These are phyloP conservation scores for Phytopythium cucurbitacearum DNA, from an alignment of 352 stramenopile genomes.

Conservation along the genomic window DNA sequence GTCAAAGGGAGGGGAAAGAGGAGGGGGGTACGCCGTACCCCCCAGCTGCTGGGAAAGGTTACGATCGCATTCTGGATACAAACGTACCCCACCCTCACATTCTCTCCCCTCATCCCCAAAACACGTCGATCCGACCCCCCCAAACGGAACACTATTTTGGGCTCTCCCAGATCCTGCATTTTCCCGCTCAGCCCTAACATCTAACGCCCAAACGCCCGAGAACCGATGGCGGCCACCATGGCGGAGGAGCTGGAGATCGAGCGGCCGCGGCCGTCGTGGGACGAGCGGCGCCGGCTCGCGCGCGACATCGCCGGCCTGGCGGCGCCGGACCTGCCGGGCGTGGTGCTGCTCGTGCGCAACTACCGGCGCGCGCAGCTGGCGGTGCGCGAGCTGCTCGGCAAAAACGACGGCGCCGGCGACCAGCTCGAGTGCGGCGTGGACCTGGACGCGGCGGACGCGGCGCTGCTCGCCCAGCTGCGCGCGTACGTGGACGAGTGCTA, in stretches of 20 bases:
- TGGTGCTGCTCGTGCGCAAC: slow-evolving; percentile 57
- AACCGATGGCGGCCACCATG: slow-evolving; percentile 1
- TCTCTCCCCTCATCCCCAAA: too few relatives aligned
- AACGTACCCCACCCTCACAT: too few relatives aligned
- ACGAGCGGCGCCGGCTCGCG: slow-evolving; percentile 57
- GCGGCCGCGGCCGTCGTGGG: slow-evolving; percentile 28
- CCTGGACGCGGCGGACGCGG: slow-evolving; percentile 48
- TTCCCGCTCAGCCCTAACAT: too few relatives aligned
- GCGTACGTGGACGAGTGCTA: slow-evolving; percentile 79
- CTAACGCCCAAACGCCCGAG: neutral
- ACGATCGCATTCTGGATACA: too few relatives aligned
- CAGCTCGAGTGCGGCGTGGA: slow-evolving; percentile 62
- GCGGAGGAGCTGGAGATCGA: neutral
- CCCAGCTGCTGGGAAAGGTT: too few relatives aligned
- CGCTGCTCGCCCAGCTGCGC: slow-evolving; percentile 53
- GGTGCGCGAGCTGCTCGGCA: slow-evolving; percentile 21
- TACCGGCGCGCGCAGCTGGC: slow-evolving; percentile 19
- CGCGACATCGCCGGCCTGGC: slow-evolving; percentile 67
- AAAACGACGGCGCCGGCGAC: slow-evolving; percentile 13
- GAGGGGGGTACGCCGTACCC: neutral
- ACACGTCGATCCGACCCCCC: too few relatives aligned
- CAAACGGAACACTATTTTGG: too few relatives aligned
- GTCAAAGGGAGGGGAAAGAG: too few relatives aligned
- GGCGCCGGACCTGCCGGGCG: slow-evolving; percentile 57
- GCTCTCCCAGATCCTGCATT: too few relatives aligned